Conservation (phyloP, 2,329 filamentous ascomycete genomes). For the Trichoderma aggressivum region DNA sequence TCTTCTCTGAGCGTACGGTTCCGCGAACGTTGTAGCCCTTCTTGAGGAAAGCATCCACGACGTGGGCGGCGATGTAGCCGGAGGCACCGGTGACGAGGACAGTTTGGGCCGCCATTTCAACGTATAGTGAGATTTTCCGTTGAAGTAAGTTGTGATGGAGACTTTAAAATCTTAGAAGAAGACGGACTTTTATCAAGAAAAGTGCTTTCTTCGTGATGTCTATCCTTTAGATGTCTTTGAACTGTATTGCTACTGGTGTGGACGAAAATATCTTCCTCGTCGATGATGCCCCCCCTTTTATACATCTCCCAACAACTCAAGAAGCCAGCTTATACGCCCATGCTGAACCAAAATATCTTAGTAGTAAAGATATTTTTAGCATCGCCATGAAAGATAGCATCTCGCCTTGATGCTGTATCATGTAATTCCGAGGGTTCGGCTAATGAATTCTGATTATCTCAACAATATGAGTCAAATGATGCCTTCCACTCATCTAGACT, state of each 20-base stretch:
- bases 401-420: background rate
- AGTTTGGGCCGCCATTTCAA: background rate
- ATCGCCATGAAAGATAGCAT: background rate
- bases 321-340: background rate
- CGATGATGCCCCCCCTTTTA: background rate
- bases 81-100: conserved; percentile 2
- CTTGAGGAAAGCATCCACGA: background rate
- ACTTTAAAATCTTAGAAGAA: background rate
- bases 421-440: background rate
- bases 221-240: background rate
- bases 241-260: background rate
- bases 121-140: background rate
- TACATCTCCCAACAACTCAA: background rate
- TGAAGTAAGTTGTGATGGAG: background rate
- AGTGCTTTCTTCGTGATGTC: background rate
- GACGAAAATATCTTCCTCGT: background rate
- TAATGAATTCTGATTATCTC: background rate
- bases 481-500: background rate
- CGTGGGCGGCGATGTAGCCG: background rate
- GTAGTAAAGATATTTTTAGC: background rate
- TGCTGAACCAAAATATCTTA: background rate
- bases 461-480: background rate
- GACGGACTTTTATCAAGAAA: background rate
- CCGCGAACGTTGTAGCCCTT: background rate
- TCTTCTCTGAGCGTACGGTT: background rate